Evolutionary conservation across 2,329 filamentous ascomycete species (phyloP).

Genomic region (Diaporthe aspalathi): DNA sequence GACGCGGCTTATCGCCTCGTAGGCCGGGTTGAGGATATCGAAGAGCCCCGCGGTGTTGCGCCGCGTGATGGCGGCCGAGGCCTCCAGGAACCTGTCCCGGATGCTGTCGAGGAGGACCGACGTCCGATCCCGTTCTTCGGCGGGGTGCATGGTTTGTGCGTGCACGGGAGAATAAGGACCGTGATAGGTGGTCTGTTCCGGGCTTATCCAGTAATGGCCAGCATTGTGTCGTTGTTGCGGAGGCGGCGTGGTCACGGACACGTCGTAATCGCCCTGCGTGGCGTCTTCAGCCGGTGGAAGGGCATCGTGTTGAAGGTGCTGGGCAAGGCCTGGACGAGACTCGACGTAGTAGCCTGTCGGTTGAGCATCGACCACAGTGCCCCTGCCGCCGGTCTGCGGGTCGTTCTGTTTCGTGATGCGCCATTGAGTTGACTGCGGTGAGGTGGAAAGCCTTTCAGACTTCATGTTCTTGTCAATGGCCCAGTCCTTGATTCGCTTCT

Average conservation of each 20-base stretch:
- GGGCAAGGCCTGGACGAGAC: background rate
- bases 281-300: background rate
- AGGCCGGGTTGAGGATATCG: constrained; percentile 15
- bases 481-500: constrained; percentile 32
- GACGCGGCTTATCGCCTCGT: constrained; percentile 13
- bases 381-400: background rate
- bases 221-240: background rate
- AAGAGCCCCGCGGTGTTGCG: background rate
- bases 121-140: background rate
- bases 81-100: constrained; percentile 12
- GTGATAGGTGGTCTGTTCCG: background rate
- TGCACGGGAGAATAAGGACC: background rate
- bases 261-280: background rate
- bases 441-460: background rate
- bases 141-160: background rate
- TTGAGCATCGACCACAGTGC: background rate
- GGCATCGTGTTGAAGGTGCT: background rate
- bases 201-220: background rate
- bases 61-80: background rate
- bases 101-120: background rate
- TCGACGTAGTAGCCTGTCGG: background rate
- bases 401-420: background rate
- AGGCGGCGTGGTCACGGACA: background rate
- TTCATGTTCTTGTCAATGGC: constrained; percentile 29
- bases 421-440: background rate